phyloP scores from a whole-genome alignment of 306 rosid genomes.

The Neltuma alba region DNA sequence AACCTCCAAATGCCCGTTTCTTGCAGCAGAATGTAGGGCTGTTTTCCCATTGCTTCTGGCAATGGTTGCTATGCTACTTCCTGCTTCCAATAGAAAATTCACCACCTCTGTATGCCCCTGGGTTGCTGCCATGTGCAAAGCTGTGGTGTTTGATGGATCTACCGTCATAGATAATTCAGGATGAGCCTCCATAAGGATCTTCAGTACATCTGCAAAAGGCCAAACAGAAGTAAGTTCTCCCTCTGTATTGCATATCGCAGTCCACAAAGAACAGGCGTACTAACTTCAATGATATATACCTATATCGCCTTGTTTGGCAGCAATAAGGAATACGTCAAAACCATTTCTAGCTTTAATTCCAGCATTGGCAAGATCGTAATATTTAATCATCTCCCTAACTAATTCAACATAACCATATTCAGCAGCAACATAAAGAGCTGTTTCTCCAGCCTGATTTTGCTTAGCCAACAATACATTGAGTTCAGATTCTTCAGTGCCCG shows the following conservation, averaged over 20 bases:
- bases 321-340: conserved; percentile 93
- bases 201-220: conserved; percentile 65
- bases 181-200: conserved; percentile 76
- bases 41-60: conserved; percentile 96
- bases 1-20: conserved; percentile 86
- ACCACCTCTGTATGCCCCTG: conserved; percentile 86
- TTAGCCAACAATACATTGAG: conserved; percentile 57
- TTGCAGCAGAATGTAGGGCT: conserved; percentile 89
- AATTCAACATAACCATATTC: conserved; percentile 80
- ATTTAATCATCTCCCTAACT: conserved; percentile 79
- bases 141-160: conserved; percentile 91
- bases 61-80: conserved; percentile 81
- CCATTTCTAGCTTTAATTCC: conserved; percentile 91
- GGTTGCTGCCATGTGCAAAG: conserved; percentile 92
- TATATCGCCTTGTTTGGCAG: conserved; percentile 94
- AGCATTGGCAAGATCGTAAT: conserved; percentile 76
- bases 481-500: conserved; percentile 46
- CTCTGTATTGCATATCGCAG: not conserved
- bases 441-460: conserved; percentile 90
- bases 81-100: conserved; percentile 67
- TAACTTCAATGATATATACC: conserved; percentile 46
- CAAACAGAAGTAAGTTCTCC: conserved; percentile 5
- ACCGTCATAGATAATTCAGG: conserved; percentile 91
- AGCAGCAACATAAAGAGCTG: conserved; percentile 86
- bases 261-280: conserved; percentile 27